These are phyloP conservation scores for Ustilago xerochloae DNA, from an alignment of 1,284 basidiomycete species.

Conservation along the genomic window DNA sequence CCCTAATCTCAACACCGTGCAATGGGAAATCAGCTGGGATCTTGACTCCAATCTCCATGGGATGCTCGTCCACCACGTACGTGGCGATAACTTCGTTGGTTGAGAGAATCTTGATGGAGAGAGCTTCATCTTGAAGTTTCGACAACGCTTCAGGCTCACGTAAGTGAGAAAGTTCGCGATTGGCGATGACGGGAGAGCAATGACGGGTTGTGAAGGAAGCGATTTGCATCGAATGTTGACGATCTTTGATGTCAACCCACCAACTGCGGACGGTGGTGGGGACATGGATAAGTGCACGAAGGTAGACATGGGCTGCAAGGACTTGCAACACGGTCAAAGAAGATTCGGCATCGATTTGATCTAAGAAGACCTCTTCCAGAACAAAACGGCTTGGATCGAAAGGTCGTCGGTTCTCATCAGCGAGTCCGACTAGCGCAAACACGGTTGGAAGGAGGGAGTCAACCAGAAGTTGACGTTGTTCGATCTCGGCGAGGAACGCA, in stretches of 20 bases:
- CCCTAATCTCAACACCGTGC: constrained; percentile 85
- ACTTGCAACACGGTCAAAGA: constrained; percentile 72
- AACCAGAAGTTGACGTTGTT: constrained; percentile 76
- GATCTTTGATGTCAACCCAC: constrained; percentile 88
- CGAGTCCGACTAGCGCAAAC: constrained; percentile 74
- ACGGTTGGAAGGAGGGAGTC: constrained; percentile 79
- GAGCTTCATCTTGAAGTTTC: constrained; percentile 81
- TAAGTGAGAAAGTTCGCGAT: constrained; percentile 81
- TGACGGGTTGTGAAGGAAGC: constrained; percentile 83
- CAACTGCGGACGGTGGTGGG: constrained; percentile 74
- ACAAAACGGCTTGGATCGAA: constrained; percentile 84
- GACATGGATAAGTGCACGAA: constrained; percentile 58
- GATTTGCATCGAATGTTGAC: constrained; percentile 82
- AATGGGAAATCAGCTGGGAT: constrained; percentile 93
- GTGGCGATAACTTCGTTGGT: constrained; percentile 71
- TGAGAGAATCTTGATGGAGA: constrained; percentile 78
- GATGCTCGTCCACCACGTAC: constrained; percentile 93
- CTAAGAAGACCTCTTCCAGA: constrained; percentile 85
- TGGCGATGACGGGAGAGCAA: constrained; percentile 90
- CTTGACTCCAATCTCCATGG: constrained; percentile 87
- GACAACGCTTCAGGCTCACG: constrained; percentile 76
- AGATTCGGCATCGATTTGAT: constrained; percentile 68
- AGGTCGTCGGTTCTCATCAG: constrained; percentile 62
- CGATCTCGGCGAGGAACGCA: constrained; percentile 85
- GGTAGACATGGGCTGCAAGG: constrained; percentile 85